Base-by-base conservation (phyloP, 345 rosid species). In the Hibiscus trionum region DNA sequence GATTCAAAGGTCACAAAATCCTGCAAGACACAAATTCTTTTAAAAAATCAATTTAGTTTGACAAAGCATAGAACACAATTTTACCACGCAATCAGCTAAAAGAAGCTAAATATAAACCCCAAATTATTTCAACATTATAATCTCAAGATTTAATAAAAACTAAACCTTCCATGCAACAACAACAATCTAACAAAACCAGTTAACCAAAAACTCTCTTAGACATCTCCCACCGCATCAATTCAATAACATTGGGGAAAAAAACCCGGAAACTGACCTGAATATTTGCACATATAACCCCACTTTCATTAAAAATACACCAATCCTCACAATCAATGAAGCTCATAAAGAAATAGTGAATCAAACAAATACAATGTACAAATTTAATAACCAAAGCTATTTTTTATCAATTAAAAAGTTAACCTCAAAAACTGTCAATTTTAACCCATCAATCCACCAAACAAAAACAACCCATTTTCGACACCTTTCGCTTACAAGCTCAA, bases 91-190 rank as follows among this genome's bases (percentile, higher is more conserved):
- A 33, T 29, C 60, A 29, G 46, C 3, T 0, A 52, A 52, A 29
- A 52, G 26, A 53, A 69, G 57, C 21, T 26, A 17, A 53, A 53
- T 17, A 52, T 31, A 46, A 69, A 69, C 27, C 50, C 29, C 61
- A n/a, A 53, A 17, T 16, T 33, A 53, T 17, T 69, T 69, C 61
- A 69, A 29, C 46, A 27, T 17, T 42, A 33, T 17, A 33, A 24
- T 53, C 61, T 69, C 29, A 53, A 53, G 11, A 29, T 17, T 52
- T 3, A n/a, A n/a, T 8, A 50, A 16, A 9, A 31, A 21, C 47
- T n/a, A 52, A 49, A 69, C 44, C 72, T 53, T 29, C 11, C 44
- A 69, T 69, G 47, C 60, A 69, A 31, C 31, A 69, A 52, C 42
- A 24, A 2, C n/a, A 31, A n/a, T 53, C 14, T 19, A 52, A 68